Base-by-base conservation (phyloP, 768 basidiomycete genomes). In the Russula earlei region DNA sequence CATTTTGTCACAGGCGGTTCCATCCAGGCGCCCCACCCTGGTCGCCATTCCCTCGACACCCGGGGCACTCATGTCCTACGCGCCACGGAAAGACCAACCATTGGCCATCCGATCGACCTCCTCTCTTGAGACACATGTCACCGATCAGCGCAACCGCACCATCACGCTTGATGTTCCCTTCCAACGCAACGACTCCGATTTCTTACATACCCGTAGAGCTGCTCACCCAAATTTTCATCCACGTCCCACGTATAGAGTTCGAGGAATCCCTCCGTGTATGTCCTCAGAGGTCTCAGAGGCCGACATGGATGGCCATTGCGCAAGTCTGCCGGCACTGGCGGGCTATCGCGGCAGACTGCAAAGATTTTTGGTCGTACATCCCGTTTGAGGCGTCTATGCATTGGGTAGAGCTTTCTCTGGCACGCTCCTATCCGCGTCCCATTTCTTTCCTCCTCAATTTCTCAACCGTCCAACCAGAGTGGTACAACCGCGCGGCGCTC, bases 361-460 rank as follows among this genome's bases (percentile, higher is more conserved):
- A 52, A 24, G 45, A 33, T 4, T 52, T 57, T 22, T 57, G 56
- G 56, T 33, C 50, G 8, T 57, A 41, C 31, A 47, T 56, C 37
- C 43, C 55, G 0, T 36, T 56, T 17, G 36, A 45, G 14, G 15
- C 49, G 27, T 45, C 55, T 15, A 11, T 17, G n/a, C 25, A 56
- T 49, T 56, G 55, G 49, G 49, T 29, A 1, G 29, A 40, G 31
- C 17, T 41, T 2, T 57, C 44, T 1, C 24, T 52, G 2, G 40
- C 29, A 14, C 56, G 29, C 15, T 57, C 56, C 12, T 34, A 47
- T 24, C 50, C 56, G 4, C 22, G 8, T 33, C 50, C 45, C 5
- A 40, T 57, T 15, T 57, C 43, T 6, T 50, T 56, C 31, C 24
- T 36, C 1, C 12, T 56, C 22, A 44, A 56, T 12, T 33, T 45